These are phyloP conservation scores for Eremothecium gossypii DNA, from an alignment of 1,139 yeast species.

Conservation along the genomic window DNA sequence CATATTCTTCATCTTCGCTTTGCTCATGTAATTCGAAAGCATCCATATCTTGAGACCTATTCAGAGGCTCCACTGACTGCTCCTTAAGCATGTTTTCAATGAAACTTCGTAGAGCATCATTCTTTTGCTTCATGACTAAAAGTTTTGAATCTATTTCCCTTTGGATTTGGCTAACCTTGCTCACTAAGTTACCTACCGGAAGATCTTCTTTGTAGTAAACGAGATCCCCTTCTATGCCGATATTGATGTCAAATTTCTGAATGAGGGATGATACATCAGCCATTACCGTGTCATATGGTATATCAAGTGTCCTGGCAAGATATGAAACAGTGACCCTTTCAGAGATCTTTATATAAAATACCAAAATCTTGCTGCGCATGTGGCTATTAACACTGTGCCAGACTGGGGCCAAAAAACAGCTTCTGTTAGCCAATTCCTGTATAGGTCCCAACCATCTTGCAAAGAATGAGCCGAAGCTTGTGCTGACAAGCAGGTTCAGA, in stretches of 20 bases:
- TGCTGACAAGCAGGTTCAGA: conserved; percentile 16
- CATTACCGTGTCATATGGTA: conserved; percentile 13
- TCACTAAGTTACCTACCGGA: conserved; percentile 1
- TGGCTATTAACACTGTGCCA: conserved; percentile 17
- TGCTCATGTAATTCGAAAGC: conserved; percentile 2
- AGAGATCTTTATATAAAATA: conserved; percentile 24
- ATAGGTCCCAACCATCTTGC: conserved; percentile 18
- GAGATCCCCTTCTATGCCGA: conserved; percentile 16
- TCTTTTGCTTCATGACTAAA: background rate
- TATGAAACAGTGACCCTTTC: conserved; percentile 18
- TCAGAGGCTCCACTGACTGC: background rate
- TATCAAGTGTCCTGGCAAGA: conserved; percentile 19
- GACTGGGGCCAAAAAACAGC: conserved; percentile 15
- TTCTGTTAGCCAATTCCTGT: conserved; percentile 10
- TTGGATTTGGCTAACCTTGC: background rate
- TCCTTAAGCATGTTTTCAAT: conserved; percentile 5
- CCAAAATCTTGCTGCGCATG: conserved; percentile 23
- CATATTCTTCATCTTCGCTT: conserved; percentile 1
- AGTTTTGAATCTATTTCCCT: background rate
- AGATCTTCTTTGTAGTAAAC: conserved; percentile 11
- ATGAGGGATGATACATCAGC: conserved; percentile 17
- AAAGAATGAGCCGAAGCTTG: conserved; percentile 20
- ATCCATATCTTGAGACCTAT: conserved; percentile 1
- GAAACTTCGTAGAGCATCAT: conserved; percentile 4
- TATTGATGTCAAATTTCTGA: conserved; percentile 14